Percentiles rank a stretch among this genome's conserved stretches.
These are phyloP conservation scores for Carex kokanica DNA, from an alignment of 176 grass and related monocot genomes.

Conservation along the genomic window DNA sequence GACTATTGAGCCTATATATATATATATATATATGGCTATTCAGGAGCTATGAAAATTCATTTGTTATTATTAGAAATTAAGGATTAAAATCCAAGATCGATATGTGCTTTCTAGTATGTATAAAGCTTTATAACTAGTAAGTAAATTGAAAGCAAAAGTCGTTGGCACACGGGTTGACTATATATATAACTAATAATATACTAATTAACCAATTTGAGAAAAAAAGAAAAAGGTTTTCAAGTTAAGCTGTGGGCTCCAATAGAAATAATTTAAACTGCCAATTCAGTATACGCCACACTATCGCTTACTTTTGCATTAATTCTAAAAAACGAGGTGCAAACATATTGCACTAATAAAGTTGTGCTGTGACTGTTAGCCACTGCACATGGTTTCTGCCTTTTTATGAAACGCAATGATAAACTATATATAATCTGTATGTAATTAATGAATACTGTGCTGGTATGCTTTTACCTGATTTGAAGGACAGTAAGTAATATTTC, in stretches of 20 bases:
- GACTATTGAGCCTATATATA: background rate
- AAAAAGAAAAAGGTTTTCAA: too few relatives aligned
- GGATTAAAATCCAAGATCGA: background rate
- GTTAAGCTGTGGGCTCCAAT: slow-evolving; percentile 22
- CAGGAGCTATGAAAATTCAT: background rate
- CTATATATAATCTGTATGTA: too few relatives aligned
- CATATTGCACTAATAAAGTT: background rate
- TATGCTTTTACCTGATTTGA: background rate
- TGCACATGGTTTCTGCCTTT: background rate
- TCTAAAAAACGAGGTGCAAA: background rate
- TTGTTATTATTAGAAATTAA: background rate
- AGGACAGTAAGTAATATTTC: background rate
- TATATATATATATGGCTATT: background rate
- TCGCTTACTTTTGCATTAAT: slow-evolving; percentile 7
- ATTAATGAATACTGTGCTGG: background rate
- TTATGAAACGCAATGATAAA: background rate
- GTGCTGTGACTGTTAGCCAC: background rate
- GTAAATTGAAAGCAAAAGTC: background rate
- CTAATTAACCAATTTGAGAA: too few relatives aligned
- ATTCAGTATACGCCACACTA: background rate
- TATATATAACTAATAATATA: background rate
- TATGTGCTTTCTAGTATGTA: too few relatives aligned
- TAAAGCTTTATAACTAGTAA: background rate
- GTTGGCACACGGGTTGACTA: background rate
- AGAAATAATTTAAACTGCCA: slow-evolving; percentile 6